phyloP scores from a whole-genome alignment of 2,329 filamentous ascomycete species.

The Calonectria hawksworthii region DNA sequence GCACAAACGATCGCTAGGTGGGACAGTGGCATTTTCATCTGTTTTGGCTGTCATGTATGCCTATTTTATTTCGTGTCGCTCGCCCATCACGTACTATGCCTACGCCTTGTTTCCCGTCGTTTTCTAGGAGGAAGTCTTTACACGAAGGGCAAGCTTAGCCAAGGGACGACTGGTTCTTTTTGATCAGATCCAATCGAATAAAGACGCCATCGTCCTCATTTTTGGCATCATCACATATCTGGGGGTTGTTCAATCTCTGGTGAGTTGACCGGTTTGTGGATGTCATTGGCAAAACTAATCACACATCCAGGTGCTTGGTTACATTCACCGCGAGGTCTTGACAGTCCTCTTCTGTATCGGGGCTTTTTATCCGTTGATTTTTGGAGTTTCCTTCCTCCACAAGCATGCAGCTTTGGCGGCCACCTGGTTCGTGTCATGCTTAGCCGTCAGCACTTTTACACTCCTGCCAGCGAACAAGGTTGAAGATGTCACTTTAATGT shows the following conservation, averaged over 20 bases:
- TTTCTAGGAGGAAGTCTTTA: not conserved
- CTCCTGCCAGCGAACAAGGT: not conserved
- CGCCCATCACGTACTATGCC: not conserved
- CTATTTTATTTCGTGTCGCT: not conserved
- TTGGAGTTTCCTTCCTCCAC: not conserved
- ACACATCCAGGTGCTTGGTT: not conserved
- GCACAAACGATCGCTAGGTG: not conserved
- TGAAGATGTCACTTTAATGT: not conserved
- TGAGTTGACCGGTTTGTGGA: not conserved
- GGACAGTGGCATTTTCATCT: not conserved
- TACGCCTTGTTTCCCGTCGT: not conserved
- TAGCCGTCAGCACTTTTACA: not conserved
- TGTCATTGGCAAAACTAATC: not conserved
- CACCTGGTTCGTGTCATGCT: not conserved
- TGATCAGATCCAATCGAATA: not conserved
- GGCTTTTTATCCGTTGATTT: not conserved
- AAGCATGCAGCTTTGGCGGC: not conserved
- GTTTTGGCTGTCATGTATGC: not conserved
- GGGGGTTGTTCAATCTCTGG: not conserved
- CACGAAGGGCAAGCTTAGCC: not conserved
- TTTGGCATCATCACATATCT: not conserved
- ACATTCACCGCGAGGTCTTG: not conserved
- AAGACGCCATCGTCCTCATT: not conserved
- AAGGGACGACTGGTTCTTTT: not conserved
- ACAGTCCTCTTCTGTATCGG: not conserved